Percentiles rank a stretch among this genome's conserved stretches.
Conservation (phyloP, 2,329 filamentous ascomycete species). For the Fusarium nygamai region DNA sequence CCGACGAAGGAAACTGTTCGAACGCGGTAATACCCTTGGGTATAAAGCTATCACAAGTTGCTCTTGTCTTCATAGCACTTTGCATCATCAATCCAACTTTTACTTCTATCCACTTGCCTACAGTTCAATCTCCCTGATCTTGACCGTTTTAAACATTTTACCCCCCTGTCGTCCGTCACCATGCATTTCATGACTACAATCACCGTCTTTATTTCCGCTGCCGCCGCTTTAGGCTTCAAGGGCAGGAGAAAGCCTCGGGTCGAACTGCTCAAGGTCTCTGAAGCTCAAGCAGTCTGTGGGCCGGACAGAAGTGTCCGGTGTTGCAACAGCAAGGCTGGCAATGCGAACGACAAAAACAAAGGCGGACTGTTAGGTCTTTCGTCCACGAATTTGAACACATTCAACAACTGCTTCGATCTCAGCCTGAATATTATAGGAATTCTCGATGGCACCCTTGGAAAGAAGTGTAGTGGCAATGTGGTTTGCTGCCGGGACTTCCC, state of each 20-base stretch:
- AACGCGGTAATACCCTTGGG: background rate
- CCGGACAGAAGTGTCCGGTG: background rate
- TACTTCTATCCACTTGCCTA: background rate
- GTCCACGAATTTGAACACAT: background rate
- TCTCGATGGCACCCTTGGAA: background rate
- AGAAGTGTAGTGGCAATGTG: background rate
- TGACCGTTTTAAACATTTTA: background rate
- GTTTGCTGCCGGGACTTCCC: background rate
- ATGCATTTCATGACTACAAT: background rate
- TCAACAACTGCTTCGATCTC: background rate
- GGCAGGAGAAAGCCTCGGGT: background rate
- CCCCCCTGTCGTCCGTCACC: rapidly evolving
- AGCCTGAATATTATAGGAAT: background rate
- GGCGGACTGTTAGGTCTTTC: background rate
- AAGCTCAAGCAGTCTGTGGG: background rate
- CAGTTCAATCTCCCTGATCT: background rate
- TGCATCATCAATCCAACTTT: background rate
- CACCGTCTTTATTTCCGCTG: background rate
- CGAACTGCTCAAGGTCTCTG: background rate
- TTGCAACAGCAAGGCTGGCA: background rate
- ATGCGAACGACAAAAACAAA: background rate
- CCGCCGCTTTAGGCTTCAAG: background rate
- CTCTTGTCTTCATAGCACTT: background rate
- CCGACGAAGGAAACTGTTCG: too few species aligned
- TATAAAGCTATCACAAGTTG: background rate